Evolutionary conservation across 2,329 filamentous ascomycete species (phyloP), one percentile per base, ranked within the genome.

Genomic region (Penicillium sp.): DNA sequence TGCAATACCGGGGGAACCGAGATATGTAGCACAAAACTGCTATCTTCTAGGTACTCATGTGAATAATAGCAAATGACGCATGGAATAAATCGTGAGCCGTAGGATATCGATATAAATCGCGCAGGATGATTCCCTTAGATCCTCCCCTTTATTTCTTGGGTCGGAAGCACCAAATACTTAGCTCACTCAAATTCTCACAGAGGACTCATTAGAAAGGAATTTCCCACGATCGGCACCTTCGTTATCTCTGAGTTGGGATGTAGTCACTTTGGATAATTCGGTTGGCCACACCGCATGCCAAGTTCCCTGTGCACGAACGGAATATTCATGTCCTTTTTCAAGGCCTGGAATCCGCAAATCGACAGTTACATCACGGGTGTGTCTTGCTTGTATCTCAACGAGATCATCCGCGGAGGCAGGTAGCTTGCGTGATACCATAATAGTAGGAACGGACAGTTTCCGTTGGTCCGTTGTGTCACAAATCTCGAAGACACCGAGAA

Each of bases 261-360:
- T 37, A 19, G 61, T 60, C 21, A 67, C 58, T 22, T 62, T 57
- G 0, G 56, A 43, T 39, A 57, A 37, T 9, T 52, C 39, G 10
- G 50, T 51, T 10, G 60, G 53, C 68, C 69, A 70, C 6, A 70
- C 46, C 4, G 61, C 61, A 55, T 68, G 66, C 69, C 68, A 71
- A 29, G 53, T 57, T 2, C 70, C 69, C 17, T 59, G 61, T 0
- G 64, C 65, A 26, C 56, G 55, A 6, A 69, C 58, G 2, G 56
- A 53, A 53, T 71, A 72, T 35, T 61, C 59, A 31, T 62, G 62
- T 0, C 64, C 69, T 9, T 55, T 53, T 12, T 57, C 48, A 22
- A 71, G 51, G 6, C 58, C 51, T 3, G 63, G 49, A 7, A 57
- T 55, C 0, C 62, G 62, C 21, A 70, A 41, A 12, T 59, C 61